Conservation (phyloP, 1,284 basidiomycete species). For the Tranzscheliella williamsii region DNA sequence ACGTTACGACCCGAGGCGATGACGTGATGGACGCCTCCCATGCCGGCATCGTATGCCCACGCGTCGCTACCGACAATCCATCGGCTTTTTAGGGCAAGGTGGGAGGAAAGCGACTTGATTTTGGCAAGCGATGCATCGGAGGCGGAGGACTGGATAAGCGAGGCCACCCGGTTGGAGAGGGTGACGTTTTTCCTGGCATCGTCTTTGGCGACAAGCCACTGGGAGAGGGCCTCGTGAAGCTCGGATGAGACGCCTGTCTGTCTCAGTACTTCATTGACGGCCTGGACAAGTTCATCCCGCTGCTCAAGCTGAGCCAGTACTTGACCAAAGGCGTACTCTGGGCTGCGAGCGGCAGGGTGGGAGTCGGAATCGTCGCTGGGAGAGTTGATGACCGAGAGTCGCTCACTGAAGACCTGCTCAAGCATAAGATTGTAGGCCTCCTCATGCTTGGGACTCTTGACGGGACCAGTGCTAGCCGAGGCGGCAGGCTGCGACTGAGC, state of each 20-base stretch:
- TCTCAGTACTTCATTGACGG: constrained; percentile 46
- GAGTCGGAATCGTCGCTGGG: constrained; percentile 40
- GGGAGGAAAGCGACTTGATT: constrained; percentile 42
- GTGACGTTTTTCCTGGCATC: constrained; percentile 42
- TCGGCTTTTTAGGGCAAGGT: constrained; percentile 61
- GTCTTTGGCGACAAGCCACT: constrained; percentile 42
- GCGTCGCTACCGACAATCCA: constrained; percentile 98
- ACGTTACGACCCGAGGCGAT: constrained; percentile 87
- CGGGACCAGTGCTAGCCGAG: constrained; percentile 13
- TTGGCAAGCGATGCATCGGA: constrained; percentile 46
- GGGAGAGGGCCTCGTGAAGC: constrained; percentile 44
- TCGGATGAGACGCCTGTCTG: constrained; percentile 38
- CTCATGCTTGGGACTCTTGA: constrained; percentile 78
- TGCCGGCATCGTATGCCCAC: constrained; percentile 94
- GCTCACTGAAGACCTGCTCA: constrained; percentile 76
- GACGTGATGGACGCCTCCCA: constrained; percentile 93
- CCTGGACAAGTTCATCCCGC: constrained; percentile 46
- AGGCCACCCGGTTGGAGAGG: constrained; percentile 34
- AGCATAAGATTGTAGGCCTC: constrained; percentile 88
- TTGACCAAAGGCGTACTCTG: constrained; percentile 90
- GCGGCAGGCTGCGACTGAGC: constrained; percentile 55
- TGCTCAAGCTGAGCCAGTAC: constrained; percentile 73
- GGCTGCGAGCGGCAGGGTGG: constrained; percentile 71
- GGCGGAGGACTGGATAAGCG: constrained; percentile 69
- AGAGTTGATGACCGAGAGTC: constrained; percentile 79